Evolutionary conservation across 495 filamentous ascomycete genomes (phyloP).

Genomic region (Lasiosphaeriaceae sp.): DNA sequence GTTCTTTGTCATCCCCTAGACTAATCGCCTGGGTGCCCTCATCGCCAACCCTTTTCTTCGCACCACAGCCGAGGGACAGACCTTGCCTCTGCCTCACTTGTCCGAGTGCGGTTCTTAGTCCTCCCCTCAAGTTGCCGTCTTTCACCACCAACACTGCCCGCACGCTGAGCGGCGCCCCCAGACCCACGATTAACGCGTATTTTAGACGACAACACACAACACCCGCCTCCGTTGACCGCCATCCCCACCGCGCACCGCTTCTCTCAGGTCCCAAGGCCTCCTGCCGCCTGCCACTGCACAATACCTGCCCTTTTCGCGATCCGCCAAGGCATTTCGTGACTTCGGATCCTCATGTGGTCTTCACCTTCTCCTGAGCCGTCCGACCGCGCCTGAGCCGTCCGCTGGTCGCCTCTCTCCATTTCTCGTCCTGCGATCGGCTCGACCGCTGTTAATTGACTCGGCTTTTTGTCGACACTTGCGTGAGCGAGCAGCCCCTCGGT

Average conservation of each 20-base stretch:
- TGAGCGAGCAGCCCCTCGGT: too few relatives aligned
- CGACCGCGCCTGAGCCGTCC: conserved; percentile 19
- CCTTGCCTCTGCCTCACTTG: conserved; percentile 2
- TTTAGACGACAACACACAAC: neutral
- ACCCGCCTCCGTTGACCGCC: neutral
- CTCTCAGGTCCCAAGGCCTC: too few relatives aligned
- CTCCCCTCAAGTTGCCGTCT: neutral
- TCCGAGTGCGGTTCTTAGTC: conserved; percentile 1
- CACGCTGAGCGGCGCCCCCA: neutral
- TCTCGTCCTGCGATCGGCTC: conserved; percentile 4
- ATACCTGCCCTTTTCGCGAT: neutral
- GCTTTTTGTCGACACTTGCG: neutral
- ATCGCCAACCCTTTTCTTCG: neutral
- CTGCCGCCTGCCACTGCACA: neutral
- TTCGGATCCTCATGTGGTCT: conserved; percentile 17
- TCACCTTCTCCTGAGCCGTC: conserved; percentile 9
- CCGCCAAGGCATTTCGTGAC: neutral
- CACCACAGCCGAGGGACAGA: neutral
- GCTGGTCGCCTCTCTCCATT: neutral
- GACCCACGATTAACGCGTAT: neutral
- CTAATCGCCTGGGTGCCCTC: neutral
- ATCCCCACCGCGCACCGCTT: neutral
- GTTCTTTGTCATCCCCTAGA: neutral
- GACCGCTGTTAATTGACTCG: conserved; percentile 8
- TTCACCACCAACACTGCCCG: neutral